phyloP scores from a whole-genome alignment of 1,284 basidiomycete genomes.

The Ustilago vetiveriae region DNA sequence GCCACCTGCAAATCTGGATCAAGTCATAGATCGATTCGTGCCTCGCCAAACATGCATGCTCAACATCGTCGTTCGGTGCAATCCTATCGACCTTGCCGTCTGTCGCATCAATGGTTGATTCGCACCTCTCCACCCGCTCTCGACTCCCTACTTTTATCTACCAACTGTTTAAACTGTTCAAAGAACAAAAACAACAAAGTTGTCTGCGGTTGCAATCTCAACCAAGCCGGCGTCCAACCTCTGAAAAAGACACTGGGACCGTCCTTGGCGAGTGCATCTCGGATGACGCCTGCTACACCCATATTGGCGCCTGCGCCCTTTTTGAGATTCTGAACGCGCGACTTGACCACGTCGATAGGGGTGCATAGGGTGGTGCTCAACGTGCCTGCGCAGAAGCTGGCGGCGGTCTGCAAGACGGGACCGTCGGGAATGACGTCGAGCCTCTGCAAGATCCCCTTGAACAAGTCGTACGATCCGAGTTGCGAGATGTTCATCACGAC shows the following conservation, averaged over 20 bases:
- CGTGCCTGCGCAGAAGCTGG: slow-evolving; percentile 68
- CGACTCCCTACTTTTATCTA: slow-evolving; percentile 45
- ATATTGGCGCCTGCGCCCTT: slow-evolving; percentile 36
- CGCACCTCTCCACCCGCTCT: slow-evolving; percentile 13
- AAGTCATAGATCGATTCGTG: too few species aligned
- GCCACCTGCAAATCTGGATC: too few species aligned
- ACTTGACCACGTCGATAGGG: slow-evolving; percentile 57
- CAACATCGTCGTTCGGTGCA: too few species aligned
- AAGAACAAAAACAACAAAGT: slow-evolving; percentile 63
- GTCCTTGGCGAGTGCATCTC: slow-evolving; percentile 62
- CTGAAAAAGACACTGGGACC: slow-evolving; percentile 71
- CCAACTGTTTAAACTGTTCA: slow-evolving; percentile 57
- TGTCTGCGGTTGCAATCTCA: slow-evolving; percentile 64
- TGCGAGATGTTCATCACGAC: slow-evolving; percentile 70
- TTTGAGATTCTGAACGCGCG: slow-evolving; percentile 66
- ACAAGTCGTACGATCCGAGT: slow-evolving; percentile 70
- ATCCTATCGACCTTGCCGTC: too few species aligned
- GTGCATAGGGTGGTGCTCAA: slow-evolving; percentile 70
- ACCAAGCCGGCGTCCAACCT: slow-evolving; percentile 72
- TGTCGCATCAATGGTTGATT: slow-evolving; percentile 24
- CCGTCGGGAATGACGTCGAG: slow-evolving; percentile 65
- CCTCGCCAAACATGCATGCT: too few species aligned
- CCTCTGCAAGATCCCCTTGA: slow-evolving; percentile 69
- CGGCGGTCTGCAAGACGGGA: slow-evolving; percentile 66
- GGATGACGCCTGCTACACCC: slow-evolving; percentile 39